Conservation (phyloP, 208 protist genomes). For the Crithidia thermophila region DNA sequence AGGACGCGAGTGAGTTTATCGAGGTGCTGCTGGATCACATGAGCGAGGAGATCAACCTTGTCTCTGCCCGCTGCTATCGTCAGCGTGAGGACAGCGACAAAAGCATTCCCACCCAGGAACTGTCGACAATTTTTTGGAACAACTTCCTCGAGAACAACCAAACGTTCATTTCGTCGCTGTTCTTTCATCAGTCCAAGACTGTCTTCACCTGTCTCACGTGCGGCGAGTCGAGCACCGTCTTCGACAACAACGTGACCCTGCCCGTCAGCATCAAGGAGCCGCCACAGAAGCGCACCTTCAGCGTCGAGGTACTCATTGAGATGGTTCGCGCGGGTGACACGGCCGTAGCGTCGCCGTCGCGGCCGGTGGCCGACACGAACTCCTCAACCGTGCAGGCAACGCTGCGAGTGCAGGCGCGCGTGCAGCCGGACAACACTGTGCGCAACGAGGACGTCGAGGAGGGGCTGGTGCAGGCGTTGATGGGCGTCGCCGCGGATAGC, state of each 20-base stretch:
- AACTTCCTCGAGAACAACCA: conserved; percentile 84
- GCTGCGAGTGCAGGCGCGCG: conserved; percentile 24
- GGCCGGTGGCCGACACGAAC: conserved; percentile 1
- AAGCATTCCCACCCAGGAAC: conserved; percentile 56
- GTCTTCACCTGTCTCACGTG: conserved; percentile 72
- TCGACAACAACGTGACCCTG: conserved; percentile 82
- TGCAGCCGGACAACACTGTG: conserved; percentile 35
- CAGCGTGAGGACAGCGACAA: conserved; percentile 80
- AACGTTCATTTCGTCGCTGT: conserved; percentile 73
- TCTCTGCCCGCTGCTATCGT: conserved; percentile 77
- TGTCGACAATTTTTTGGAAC: conserved; percentile 88
- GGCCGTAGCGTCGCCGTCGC: conserved; percentile 3
- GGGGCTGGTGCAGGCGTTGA: conserved; percentile 23
- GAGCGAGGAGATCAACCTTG: conserved; percentile 91
- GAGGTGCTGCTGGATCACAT: conserved; percentile 90
- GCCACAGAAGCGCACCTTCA: conserved; percentile 32
- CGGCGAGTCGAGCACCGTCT: conserved; percentile 58
- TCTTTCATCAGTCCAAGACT: conserved; percentile 84
- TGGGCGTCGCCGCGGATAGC: conserved; percentile 11
- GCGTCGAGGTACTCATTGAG: conserved; percentile 42
- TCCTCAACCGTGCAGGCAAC: conserved; percentile 22
- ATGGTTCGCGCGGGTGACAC: background rate
- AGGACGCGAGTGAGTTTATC: conserved; percentile 91
- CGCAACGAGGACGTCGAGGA: conserved; percentile 29
- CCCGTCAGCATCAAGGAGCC: conserved; percentile 58